A percentile compares a stretch with the other conserved stretches of the same genome.
phyloP scores from a whole-genome alignment of 2,329 filamentous ascomycete genomes.

The Botrytis paeoniae region DNA sequence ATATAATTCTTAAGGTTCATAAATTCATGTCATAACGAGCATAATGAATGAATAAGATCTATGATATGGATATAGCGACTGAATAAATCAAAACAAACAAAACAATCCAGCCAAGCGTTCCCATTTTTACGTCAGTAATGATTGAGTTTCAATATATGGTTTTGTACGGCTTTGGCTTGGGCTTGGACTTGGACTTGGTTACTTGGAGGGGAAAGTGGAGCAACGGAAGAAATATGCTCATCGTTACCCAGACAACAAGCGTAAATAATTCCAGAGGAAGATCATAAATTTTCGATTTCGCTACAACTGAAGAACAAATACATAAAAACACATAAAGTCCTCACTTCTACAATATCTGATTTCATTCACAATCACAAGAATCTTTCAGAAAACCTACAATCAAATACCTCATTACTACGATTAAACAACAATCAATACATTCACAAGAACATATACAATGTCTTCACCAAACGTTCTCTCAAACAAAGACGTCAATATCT shows the following conservation, averaged over 20 bases:
- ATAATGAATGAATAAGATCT: background rate
- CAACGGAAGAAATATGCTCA: constrained; percentile 9
- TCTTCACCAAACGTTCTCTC: constrained; percentile 55
- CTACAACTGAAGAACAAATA: constrained; percentile 5
- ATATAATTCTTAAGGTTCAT: background rate
- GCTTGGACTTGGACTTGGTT: background rate
- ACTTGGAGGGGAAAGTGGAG: constrained; percentile 14
- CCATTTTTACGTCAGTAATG: background rate
- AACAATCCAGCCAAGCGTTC: background rate
- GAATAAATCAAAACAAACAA: constrained; percentile 2
- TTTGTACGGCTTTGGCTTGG: background rate
- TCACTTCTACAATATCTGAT: constrained; percentile 3
- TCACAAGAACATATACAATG: constrained; percentile 43
- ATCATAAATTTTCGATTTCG: constrained; percentile 17
- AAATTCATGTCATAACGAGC: background rate
- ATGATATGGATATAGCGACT: background rate
- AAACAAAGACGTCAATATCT: constrained; percentile 63
- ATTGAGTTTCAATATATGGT: background rate
- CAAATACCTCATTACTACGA: background rate
- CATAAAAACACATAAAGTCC: constrained; percentile 16
- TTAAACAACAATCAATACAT: background rate
- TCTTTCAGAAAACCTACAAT: background rate
- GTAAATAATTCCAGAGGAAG: constrained; percentile 6
- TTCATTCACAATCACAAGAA: background rate
- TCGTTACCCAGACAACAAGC: constrained; percentile 12